A percentile compares a stretch with the other conserved stretches of the same genome.
Evolutionary conservation across 441 rosid species (phyloP).

Genomic region (Aleurites moluccanus): DNA sequence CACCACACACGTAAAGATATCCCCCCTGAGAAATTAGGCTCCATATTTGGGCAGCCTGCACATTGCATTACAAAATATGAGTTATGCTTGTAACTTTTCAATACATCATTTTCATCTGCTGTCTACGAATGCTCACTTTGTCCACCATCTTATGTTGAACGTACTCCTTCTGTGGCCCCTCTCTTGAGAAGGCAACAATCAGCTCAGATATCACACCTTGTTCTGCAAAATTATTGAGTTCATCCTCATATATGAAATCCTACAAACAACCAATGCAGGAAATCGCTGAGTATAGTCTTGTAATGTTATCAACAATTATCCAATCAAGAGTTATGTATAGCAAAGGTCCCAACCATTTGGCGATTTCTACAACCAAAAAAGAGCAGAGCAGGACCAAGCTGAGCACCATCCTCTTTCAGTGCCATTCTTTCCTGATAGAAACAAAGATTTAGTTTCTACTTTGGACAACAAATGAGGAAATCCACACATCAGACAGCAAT

Average conservation of each 20-base stretch:
- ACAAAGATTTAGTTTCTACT: constrained; percentile 12
- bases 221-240: constrained; percentile 64
- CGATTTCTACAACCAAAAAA: constrained; percentile 98
- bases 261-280: constrained; percentile 24
- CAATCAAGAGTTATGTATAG: background rate
- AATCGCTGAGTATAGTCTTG: background rate
- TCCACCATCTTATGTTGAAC: constrained; percentile 94
- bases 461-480: background rate
- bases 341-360: constrained; percentile 48
- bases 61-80: constrained; percentile 5
- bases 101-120: background rate
- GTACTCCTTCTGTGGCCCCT: constrained; percentile 91
- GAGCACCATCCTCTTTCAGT: constrained; percentile 69
- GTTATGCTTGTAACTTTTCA: constrained; percentile 1
- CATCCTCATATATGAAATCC: constrained; percentile 96
- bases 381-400: constrained; percentile 71
- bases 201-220: constrained; percentile 81
- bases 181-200: constrained; percentile 86
- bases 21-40: constrained; percentile 53
- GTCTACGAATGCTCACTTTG: constrained; percentile 45
- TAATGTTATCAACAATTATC: background rate
- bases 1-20: constrained; percentile 71
- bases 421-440: constrained; percentile 74
- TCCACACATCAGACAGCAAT: background rate
- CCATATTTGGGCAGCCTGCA: constrained; percentile 61